Evolutionary conservation across 768 basidiomycete species (phyloP).

Genomic region (Rhodocollybia butyracea): DNA sequence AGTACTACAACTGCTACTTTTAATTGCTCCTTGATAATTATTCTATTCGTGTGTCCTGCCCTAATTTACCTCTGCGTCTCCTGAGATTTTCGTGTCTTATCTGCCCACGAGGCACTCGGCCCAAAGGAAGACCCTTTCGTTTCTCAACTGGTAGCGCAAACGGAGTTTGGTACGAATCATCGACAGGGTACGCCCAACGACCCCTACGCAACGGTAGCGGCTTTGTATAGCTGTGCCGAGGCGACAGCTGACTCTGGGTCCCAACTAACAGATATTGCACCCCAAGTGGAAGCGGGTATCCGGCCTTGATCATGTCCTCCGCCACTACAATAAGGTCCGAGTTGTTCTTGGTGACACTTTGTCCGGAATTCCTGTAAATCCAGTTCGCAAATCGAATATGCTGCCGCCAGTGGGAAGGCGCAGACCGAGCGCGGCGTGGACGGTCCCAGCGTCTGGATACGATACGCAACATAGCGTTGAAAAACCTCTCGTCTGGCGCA

Average conservation of each 20-base stretch:
- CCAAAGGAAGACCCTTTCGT: conserved; percentile 7
- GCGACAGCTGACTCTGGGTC: conserved; percentile 10
- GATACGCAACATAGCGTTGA: conserved; percentile 56
- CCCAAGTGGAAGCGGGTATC: conserved; percentile 37
- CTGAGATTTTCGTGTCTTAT: background rate
- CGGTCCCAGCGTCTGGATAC: conserved; percentile 19
- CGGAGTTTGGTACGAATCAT: background rate
- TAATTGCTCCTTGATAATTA: no score
- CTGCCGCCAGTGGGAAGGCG: conserved; percentile 13
- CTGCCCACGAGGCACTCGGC: background rate
- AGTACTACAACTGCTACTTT: background rate
- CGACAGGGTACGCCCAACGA: conserved; percentile 6
- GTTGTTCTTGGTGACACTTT: conserved; percentile 23
- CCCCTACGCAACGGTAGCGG: background rate
- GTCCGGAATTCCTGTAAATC: conserved; percentile 25
- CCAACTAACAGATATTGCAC: conserved; percentile 38
- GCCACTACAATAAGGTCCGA: conserved; percentile 33
- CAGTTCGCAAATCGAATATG: conserved; percentile 23
- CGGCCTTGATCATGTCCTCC: conserved; percentile 34
- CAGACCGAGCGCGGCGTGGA: background rate
- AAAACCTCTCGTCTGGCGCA: conserved; percentile 61
- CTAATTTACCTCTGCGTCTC: no score
- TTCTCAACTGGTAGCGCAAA: background rate
- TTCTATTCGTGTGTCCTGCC: no score
- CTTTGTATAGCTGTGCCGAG: background rate